Evolutionary conservation across 192 early-diverging fungal genomes (phyloP).

Genomic region (Coemansia sp.): DNA sequence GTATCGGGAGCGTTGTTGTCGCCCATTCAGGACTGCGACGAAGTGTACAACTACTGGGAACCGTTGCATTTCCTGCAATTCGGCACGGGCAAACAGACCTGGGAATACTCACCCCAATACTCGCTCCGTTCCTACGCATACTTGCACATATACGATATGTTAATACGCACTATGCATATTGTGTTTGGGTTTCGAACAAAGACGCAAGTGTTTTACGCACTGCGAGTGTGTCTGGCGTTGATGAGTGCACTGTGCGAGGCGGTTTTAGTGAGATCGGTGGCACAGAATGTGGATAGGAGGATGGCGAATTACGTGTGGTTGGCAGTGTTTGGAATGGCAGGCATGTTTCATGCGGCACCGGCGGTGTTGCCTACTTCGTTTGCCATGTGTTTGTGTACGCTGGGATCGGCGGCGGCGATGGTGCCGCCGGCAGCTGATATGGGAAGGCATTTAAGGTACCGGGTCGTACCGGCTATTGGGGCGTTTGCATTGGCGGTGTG

Average conservation of each 20-base stretch:
- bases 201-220: constrained; percentile 69
- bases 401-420: constrained; percentile 73
- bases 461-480: constrained; percentile 70
- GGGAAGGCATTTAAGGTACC: constrained; percentile 66
- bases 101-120: constrained; percentile 93
- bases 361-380: constrained; percentile 90
- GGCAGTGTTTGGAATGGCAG: constrained; percentile 68
- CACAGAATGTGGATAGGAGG: constrained; percentile 59
- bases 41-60: constrained; percentile 98
- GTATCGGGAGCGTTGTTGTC: constrained; percentile 28
- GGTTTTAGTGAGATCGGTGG: constrained; percentile 64
- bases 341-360: constrained; percentile 80
- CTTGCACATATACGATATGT: constrained; percentile 59
- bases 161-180: constrained; percentile 51
- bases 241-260: constrained; percentile 68
- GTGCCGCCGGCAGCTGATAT: constrained; percentile 52
- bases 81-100: constrained; percentile 87
- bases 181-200: constrained; percentile 35
- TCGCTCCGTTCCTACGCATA: constrained; percentile 88
- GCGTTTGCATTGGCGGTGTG: constrained; percentile 79
- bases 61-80: constrained; percentile 84
- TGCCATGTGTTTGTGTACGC: constrained; percentile 81
- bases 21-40: constrained; percentile 55
- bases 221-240: constrained; percentile 65
- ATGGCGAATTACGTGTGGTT: constrained; percentile 69